These are phyloP conservation scores for Cantharellus anzutake DNA, from an alignment of 768 basidiomycete species.

Conservation along the genomic window DNA sequence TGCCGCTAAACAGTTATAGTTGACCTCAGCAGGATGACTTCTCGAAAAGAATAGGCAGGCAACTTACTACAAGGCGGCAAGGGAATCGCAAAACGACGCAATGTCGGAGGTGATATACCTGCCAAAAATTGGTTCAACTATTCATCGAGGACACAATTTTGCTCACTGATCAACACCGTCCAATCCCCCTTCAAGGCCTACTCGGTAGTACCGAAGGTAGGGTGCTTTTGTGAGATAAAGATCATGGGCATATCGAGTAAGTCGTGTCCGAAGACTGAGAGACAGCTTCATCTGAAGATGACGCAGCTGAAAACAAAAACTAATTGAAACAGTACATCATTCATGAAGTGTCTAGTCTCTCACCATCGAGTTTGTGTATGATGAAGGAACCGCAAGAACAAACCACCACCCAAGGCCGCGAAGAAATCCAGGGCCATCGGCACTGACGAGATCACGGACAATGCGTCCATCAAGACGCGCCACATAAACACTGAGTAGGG, in stretches of 20 bases:
- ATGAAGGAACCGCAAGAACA: conserved; percentile 73
- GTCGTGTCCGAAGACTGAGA: conserved; percentile 59
- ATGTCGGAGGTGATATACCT: conserved; percentile 82
- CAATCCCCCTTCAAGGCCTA: conserved; percentile 14
- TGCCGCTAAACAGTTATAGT: conserved; percentile 37
- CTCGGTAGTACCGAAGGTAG: conserved; percentile 48
- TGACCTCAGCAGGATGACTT: not conserved
- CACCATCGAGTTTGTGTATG: conserved; percentile 88
- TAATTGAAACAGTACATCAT: not conserved
- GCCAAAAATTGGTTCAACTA: not conserved
- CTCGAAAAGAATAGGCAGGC: not conserved
- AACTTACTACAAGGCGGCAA: conserved; percentile 78
- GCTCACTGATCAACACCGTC: conserved; percentile 61
- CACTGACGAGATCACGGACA: conserved; percentile 73
- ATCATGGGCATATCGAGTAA: conserved; percentile 83
- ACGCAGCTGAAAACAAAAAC: conserved; percentile 24
- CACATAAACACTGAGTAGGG: conserved; percentile 72
- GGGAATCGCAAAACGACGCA: conserved; percentile 68
- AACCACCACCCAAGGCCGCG: conserved; percentile 79
- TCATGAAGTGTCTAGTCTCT: conserved; percentile 13
- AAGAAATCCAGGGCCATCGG: conserved; percentile 67
- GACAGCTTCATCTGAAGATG: conserved; percentile 78
- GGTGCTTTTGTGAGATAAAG: conserved; percentile 68
- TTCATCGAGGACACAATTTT: not conserved
- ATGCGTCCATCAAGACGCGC: conserved; percentile 80